Evolutionary conservation across 805 yeast genomes (phyloP).

Genomic region (Scheffersomyces coipomensis): DNA sequence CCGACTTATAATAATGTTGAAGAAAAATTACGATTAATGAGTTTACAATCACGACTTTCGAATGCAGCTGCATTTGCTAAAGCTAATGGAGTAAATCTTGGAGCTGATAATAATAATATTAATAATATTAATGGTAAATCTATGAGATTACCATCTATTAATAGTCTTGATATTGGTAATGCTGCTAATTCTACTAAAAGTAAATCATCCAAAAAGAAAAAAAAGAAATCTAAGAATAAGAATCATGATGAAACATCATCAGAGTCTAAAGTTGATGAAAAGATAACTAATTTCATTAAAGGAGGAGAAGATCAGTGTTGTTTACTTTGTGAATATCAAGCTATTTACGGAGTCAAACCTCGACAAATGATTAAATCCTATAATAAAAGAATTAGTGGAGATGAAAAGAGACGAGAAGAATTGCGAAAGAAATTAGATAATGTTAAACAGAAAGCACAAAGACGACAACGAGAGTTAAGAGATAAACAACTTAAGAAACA

Average conservation of each 20-base stretch:
- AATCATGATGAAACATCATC: background rate
- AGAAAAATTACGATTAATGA: constrained; percentile 34
- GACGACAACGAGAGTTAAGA: constrained; percentile 18
- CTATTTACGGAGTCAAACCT: constrained; percentile 50
- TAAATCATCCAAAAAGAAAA: constrained; percentile 22
- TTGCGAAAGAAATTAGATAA: constrained; percentile 35
- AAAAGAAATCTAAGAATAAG: constrained; percentile 7
- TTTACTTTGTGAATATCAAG: constrained; percentile 52
- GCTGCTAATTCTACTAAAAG: constrained; percentile 7
- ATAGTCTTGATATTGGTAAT: constrained; percentile 6
- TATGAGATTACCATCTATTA: constrained; percentile 12
- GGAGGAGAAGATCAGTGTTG: constrained; percentile 28
- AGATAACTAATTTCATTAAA: background rate
- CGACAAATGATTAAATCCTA: constrained; percentile 51
- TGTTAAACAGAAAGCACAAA: constrained; percentile 35
- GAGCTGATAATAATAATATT: too few relatives aligned
- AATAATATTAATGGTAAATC: constrained; percentile 1
- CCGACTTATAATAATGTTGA: constrained; percentile 41
- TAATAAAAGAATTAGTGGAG: constrained; percentile 31
- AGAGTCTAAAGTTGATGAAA: background rate
- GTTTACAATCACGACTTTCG: constrained; percentile 17
- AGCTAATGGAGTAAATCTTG: background rate
- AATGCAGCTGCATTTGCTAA: constrained; percentile 1
- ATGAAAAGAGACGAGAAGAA: constrained; percentile 29
- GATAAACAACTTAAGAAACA: constrained; percentile 8